A percentile compares a stretch with the other conserved stretches of the same genome.
Conservation (phyloP, 192 early-diverging fungal species). For the Backusella luteola region DNA sequence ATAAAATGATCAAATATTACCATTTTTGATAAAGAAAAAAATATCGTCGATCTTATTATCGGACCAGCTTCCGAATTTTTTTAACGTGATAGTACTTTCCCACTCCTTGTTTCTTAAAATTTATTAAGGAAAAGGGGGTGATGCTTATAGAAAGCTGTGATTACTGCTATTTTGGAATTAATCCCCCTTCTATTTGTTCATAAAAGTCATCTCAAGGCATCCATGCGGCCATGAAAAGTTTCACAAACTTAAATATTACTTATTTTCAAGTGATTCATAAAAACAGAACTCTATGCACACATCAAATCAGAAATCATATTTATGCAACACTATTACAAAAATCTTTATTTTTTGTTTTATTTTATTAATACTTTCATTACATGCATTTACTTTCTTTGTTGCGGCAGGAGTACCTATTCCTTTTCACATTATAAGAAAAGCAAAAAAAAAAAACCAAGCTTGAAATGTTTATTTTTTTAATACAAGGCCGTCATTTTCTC, state of each 20-base stretch:
- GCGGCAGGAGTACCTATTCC: not conserved
- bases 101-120: not conserved
- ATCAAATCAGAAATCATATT: not conserved
- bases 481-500: not conserved
- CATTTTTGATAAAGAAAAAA: not conserved
- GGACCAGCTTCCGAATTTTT: not conserved
- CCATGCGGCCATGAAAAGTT: not conserved
- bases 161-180: not conserved
- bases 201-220: not conserved
- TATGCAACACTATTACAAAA: not conserved
- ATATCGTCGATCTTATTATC: not conserved
- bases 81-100: not conserved
- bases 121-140: not conserved
- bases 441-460: not conserved
- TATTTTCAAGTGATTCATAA: not conserved
- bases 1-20: constrained; percentile 11
- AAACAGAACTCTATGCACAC: not conserved
- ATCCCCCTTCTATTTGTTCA: too few species aligned
- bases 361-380: not conserved
- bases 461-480: not conserved
- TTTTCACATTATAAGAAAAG: not conserved
- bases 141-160: not conserved
- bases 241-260: not conserved
- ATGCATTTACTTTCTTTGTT: not conserved
- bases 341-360: too few species aligned